Evolutionary conservation across 768 basidiomycete genomes (phyloP).

Genomic region (Imleria badia): DNA sequence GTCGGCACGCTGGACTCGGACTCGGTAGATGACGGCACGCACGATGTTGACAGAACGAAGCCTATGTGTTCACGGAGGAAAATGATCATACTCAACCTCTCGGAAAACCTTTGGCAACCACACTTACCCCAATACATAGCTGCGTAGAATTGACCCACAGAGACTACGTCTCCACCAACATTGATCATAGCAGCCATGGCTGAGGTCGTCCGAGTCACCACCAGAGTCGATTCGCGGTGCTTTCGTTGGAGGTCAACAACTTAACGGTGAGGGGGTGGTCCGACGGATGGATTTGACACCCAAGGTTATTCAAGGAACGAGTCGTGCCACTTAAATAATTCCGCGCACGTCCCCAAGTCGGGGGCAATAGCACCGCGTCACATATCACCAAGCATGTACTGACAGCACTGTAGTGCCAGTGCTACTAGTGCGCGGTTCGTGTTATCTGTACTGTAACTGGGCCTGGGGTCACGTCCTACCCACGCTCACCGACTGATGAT

Average conservation of each 20-base stretch:
- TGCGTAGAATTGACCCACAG: slow-evolving; percentile 11
- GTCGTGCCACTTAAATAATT: too few species aligned
- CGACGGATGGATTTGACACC: not conserved
- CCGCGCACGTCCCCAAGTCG: too few species aligned
- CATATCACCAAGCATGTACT: too few species aligned
- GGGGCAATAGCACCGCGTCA: too few species aligned
- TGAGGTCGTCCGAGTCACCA: not conserved
- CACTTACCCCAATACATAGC: slow-evolving; percentile 19
- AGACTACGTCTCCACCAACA: not conserved
- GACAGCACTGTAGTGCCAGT: too few species aligned
- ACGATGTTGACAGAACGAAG: slow-evolving; percentile 17
- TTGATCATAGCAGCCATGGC: slow-evolving; percentile 6
- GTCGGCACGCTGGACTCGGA: not conserved
- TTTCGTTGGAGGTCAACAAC: not conserved
- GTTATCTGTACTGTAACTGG: too few species aligned
- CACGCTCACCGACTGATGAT: too few species aligned
- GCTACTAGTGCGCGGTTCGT: too few species aligned
- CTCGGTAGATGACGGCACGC: not conserved
- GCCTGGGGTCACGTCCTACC: too few species aligned
- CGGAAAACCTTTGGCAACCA: not conserved
- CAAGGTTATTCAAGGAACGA: not conserved
- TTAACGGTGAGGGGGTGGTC: not conserved
- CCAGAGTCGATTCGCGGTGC: not conserved
- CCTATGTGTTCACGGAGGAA: not conserved
- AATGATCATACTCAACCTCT: not conserved